phyloP scores from a whole-genome alignment of 345 rosid genomes.

The rapeseed (Brassica napus) region Da-Ae NC_063436.1:24217501-24218000 shows the following conservation, averaged over 20 bases:
- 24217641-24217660: background rate
- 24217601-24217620: background rate
- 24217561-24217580: background rate
- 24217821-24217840: conserved; percentile 4
- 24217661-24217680: background rate
- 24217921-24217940: conserved; percentile 52
- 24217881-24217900: conserved; percentile 31
- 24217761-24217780: background rate
- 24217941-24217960: conserved; percentile 50
- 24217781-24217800: conserved; percentile 4
- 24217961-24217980: conserved; percentile 22
- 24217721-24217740: background rate
- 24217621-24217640: background rate
- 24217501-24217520: background rate
- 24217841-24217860: conserved; percentile 23
- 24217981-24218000: background rate
- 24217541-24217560: background rate
- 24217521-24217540: background rate
- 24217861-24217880: conserved; percentile 9
- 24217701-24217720: background rate
- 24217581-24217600: too few relatives aligned
- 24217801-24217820: background rate
- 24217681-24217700: background rate
- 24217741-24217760: background rate
- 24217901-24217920: conserved; percentile 41